A percentile compares a stretch with the other conserved stretches of the same genome.
These are phyloP conservation scores for Dendrostoma leiphaemia DNA, from an alignment of 2,329 filamentous ascomycete genomes.

Conservation along the genomic window DNA sequence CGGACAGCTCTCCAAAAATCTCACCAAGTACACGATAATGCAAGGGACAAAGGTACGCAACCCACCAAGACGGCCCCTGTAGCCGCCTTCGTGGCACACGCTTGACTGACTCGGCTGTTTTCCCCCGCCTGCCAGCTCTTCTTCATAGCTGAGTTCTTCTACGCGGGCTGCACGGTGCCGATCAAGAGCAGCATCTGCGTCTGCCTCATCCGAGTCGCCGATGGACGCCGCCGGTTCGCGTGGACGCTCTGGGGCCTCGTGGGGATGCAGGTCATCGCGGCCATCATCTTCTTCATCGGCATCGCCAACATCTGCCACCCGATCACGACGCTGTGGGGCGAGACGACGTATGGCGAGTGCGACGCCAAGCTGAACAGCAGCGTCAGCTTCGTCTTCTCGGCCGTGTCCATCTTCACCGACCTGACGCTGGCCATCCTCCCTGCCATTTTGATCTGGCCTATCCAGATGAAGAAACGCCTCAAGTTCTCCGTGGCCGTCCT, in stretches of 20 bases:
- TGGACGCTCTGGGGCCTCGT: conserved; percentile 28
- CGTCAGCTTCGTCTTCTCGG: conserved; percentile 32
- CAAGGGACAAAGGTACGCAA: conserved; percentile 12
- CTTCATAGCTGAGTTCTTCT: conserved; percentile 37
- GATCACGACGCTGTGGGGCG: conserved; percentile 30
- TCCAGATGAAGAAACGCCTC: conserved; percentile 40
- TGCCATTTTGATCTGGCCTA: conserved; percentile 36
- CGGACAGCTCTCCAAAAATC: conserved; percentile 22
- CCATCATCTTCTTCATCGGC: conserved; percentile 27
- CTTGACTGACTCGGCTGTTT: conserved; percentile 22
- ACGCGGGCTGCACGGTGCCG: conserved; percentile 29
- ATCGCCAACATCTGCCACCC: conserved; percentile 31
- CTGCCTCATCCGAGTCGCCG: conserved; percentile 30
- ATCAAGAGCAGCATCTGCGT: conserved; percentile 31
- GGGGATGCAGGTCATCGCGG: conserved; percentile 20
- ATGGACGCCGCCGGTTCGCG: conserved; percentile 25
- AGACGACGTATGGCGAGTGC: conserved; percentile 25
- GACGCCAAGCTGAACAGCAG: conserved; percentile 28
- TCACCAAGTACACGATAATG: conserved; percentile 20
- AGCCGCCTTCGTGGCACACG: no score
- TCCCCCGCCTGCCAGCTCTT: conserved; percentile 32
- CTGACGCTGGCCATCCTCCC: conserved; percentile 35
- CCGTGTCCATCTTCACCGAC: conserved; percentile 35
- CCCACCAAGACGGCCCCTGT: no score
- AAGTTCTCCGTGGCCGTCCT: conserved; percentile 44